A percentile compares a stretch with the other conserved stretches of the same genome.
Conservation (phyloP, 441 rosid genomes). For the Corymbia calophylla region DNA sequence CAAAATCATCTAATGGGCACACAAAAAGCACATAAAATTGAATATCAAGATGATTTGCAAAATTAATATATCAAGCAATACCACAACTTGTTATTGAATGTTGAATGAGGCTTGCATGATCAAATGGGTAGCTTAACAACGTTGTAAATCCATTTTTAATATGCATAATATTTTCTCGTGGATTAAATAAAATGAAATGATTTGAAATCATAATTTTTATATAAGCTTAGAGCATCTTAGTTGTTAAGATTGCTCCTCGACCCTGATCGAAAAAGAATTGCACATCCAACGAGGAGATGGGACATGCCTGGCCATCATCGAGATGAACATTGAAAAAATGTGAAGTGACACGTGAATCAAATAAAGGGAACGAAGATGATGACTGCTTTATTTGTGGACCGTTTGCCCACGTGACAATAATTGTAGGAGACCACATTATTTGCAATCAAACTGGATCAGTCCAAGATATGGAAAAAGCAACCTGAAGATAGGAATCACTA, state of each 20-base stretch:
- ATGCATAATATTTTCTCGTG: background rate
- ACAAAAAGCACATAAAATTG: background rate
- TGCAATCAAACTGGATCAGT: background rate
- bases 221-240: background rate
- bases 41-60: too few relatives aligned
- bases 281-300: background rate
- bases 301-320: background rate
- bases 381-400: background rate
- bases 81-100: background rate
- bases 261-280: too few relatives aligned
- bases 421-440: background rate
- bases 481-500: background rate
- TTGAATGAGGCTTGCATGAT: too few relatives aligned
- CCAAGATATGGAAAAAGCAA: background rate
- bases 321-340: background rate
- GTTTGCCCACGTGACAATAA: background rate
- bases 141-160: too few relatives aligned
- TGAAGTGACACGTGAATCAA: background rate
- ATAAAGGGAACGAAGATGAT: background rate
- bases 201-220: background rate
- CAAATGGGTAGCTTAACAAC: too few relatives aligned
- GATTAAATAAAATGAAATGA: too few relatives aligned
- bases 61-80: too few relatives aligned
- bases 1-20: background rate
- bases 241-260: background rate